These are phyloP conservation scores for Ophiocordyceps unilateralis DNA, from an alignment of 2,329 filamentous ascomycete species.

Conservation along the genomic window DNA sequence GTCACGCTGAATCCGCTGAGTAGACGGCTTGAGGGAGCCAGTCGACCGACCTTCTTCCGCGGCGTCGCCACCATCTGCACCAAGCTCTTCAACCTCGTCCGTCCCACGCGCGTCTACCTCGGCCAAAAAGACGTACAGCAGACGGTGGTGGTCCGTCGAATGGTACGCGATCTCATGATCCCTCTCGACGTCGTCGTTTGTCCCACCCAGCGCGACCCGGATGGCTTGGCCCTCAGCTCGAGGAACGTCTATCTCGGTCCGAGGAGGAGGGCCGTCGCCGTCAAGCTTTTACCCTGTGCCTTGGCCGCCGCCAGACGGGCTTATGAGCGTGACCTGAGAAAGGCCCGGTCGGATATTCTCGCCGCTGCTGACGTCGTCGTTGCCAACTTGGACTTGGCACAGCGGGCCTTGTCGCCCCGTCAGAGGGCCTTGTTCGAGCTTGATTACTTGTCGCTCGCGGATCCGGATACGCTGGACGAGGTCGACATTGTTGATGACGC, in stretches of 20 bases:
- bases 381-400: conserved; percentile 35
- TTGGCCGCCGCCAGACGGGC: neutral
- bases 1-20: conserved; percentile 78
- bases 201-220: conserved; percentile 55
- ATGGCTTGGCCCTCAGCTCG: conserved; percentile 81
- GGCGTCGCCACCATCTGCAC: conserved; percentile 94
- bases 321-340: neutral
- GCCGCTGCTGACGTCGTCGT: conserved; percentile 49
- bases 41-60: conserved; percentile 84
- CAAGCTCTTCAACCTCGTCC: conserved; percentile 41
- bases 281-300: conserved; percentile 10
- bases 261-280: conserved; percentile 52
- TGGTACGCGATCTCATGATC: conserved; percentile 79
- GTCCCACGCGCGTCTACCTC: conserved; percentile 65
- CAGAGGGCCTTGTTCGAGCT: conserved; percentile 56
- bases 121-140: conserved; percentile 98
- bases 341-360: conserved; percentile 40
- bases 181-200: conserved; percentile 58
- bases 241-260: conserved; percentile 83
- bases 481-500: conserved; percentile 49
- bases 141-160: conserved; percentile 70
- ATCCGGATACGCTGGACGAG: conserved; percentile 71
- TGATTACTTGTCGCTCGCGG: conserved; percentile 83
- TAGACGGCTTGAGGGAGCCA: conserved; percentile 66
- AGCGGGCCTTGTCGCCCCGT: conserved; percentile 37